These are phyloP conservation scores for Raddia guianensis DNA, from an alignment of 176 grass and related monocot species.

Conservation along the genomic window DNA sequence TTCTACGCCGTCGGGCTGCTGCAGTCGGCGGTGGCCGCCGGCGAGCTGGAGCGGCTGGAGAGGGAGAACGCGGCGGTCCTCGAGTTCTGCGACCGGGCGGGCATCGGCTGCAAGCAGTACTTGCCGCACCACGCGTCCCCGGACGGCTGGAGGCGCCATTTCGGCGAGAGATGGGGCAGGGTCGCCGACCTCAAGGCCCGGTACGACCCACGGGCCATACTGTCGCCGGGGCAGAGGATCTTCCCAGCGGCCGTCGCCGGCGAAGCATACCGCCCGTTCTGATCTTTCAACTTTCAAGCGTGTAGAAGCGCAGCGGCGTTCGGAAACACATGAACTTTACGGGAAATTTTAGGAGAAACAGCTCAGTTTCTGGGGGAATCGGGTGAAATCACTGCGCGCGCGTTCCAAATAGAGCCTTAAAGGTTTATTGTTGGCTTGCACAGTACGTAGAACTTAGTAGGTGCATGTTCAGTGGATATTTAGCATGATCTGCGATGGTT, in stretches of 20 bases:
- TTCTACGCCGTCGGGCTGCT: conserved; percentile 55
- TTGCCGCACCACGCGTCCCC: conserved; percentile 40
- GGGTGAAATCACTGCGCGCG: too few species aligned
- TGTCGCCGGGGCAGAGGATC: conserved; percentile 48
- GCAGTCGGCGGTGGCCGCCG: conserved; percentile 11
- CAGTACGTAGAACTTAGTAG: background rate
- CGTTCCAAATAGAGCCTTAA: background rate
- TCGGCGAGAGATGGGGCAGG: conserved; percentile 44
- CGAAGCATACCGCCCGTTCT: background rate
- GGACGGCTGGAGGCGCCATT: conserved; percentile 48
- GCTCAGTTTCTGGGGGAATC: too few species aligned
- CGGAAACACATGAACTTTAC: too few species aligned
- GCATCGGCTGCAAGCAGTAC: conserved; percentile 49
- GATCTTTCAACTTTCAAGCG: too few species aligned
- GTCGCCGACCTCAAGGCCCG: conserved; percentile 43
- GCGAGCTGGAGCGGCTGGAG: conserved; percentile 38
- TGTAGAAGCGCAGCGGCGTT: background rate
- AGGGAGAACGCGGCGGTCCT: conserved; percentile 43
- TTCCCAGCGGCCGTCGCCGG: background rate
- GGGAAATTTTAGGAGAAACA: too few species aligned
- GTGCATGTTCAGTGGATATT: background rate
- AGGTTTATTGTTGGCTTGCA: background rate
- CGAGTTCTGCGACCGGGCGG: conserved; percentile 20
- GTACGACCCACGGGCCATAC: conserved; percentile 42
- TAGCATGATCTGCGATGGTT: background rate